Base-by-base conservation (phyloP, 2,329 filamentous ascomycete genomes). In the Magnaporthales sp. region DNA sequence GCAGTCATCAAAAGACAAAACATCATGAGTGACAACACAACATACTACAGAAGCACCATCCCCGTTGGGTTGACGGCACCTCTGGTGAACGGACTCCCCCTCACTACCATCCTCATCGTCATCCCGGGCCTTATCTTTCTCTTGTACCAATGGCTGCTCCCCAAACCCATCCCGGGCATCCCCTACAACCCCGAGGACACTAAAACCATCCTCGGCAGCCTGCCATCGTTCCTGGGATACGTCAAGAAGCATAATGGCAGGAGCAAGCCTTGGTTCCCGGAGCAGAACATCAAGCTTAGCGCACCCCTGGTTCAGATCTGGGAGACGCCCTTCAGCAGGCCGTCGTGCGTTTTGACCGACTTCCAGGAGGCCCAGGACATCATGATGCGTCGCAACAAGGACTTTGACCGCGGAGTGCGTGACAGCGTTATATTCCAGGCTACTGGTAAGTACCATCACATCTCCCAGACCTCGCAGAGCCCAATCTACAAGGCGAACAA, bases 341-440 rank as follows among this genome's bases (percentile, higher is more conserved):
- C 72, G 9, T 64, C 71, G 30, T 64, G 75, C 7, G 46, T 75
- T 6, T 19, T 75, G 7, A 63, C 72, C 27, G 74, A 75, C 66
- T 70, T 70, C 15, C 69, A 70, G 29, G 73, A 75, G 68, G 61
- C 68, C 62, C 70, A 75, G 46, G 74, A 76, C 67, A 72, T 76
- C 27, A 63, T 76, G 15, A 13, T 72, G 19, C 70, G 72, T 15
- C 71, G 74, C 24, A 68, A 67, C 38, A 72, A 70, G 63, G 73
- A 76, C 66, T 77, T 77, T 61, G 75, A 77, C 69, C 71, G 72
- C 29, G 70, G 73, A 0, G 46, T 67, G 5, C 51, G 51, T 11
- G 51, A 56, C 51, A 56, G 51, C 51, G 9, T 56, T n/a, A n/a
- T 56, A 3, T 56, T 56, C 51, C 51, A 24, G n/a, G 51, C 3